Base-by-base conservation (phyloP, 108 stramenopile species). In the Skeletonema menzelii region DNA sequence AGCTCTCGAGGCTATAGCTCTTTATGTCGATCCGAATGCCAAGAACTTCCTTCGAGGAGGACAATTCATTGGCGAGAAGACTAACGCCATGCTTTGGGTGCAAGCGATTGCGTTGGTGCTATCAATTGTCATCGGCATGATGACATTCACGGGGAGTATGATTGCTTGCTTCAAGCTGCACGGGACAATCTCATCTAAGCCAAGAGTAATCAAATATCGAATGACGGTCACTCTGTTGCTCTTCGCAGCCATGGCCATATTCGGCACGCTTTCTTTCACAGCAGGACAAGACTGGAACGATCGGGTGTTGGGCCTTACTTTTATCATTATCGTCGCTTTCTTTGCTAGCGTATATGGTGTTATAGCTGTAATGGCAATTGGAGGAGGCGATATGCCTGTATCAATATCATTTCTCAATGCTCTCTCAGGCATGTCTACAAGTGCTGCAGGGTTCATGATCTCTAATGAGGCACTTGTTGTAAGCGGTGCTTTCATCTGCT, bases 401-500 rank as follows among this genome's bases (percentile, higher is more conserved):
- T 90, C 91, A 12, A 91, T 94, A 67, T 87, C 85, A 12, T 87
- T 96, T 64, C 85, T 96, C 53, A 96, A 96, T 77, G 82, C 80
- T 59, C 86, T 93, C 49, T 87, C 86, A 12, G 95, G 95, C 55
- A 95, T 94, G 88, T 87, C 86, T 12, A 86, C 94, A 26, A 87
- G 87, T 62, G 87, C 87, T 26, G 92, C 93, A 56, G 95, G 95
- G 11, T 94, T 96, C 72, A 93, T 95, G 87, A 77, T 95, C 22
- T 82, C 90, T 69, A 91, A 91, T 72, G 81, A 83, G 15, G 72
- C 89, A 32, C 85, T 91, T 11, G 87, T 86, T 10, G 87, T 86
- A 12, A 95, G 97, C 42, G 99, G 99, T 53, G 98, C 99, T 13
- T 83, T 99, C 46, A 98, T 98, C 70, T 97, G 99, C 19, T 98